phyloP scores from a whole-genome alignment of 2,329 filamentous ascomycete genomes.

The Fusarium keratoplasticum region DNA sequence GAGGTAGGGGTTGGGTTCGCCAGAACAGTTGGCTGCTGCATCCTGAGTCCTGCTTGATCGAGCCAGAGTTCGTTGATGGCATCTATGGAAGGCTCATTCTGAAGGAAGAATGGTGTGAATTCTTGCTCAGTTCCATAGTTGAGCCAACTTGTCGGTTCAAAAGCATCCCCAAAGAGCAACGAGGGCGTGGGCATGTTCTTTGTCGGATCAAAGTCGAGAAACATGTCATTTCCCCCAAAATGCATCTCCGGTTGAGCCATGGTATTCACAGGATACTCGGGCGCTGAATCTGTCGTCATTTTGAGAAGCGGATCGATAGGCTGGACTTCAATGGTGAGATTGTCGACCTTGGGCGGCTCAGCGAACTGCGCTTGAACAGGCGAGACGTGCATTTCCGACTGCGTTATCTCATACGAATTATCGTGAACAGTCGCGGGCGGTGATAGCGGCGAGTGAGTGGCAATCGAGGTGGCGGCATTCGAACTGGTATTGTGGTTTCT shows the following conservation, averaged over 20 bases:
- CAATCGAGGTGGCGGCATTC: neutral
- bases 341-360: neutral
- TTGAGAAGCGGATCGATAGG: neutral
- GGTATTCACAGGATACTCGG: neutral
- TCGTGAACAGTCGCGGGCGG: neutral
- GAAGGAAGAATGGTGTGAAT: neutral
- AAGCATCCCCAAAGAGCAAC: neutral
- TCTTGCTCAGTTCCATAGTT: neutral
- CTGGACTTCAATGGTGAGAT: neutral
- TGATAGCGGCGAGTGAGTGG: neutral
- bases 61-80: slow-evolving; percentile 3
- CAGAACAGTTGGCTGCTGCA: neutral
- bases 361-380: neutral
- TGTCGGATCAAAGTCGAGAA: neutral
- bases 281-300: neutral
- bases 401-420: neutral
- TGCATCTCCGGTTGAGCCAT: neutral
- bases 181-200: neutral
- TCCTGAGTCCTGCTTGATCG: neutral
- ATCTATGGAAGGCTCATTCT: neutral
- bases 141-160: neutral
- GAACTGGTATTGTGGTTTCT: neutral
- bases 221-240: neutral
- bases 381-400: neutral
- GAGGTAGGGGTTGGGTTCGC: neutral